Percentiles rank a stretch among this genome's conserved stretches.
These are phyloP conservation scores for Sarcomyxa edulis DNA, from an alignment of 768 basidiomycete genomes.

Conservation along the genomic window DNA sequence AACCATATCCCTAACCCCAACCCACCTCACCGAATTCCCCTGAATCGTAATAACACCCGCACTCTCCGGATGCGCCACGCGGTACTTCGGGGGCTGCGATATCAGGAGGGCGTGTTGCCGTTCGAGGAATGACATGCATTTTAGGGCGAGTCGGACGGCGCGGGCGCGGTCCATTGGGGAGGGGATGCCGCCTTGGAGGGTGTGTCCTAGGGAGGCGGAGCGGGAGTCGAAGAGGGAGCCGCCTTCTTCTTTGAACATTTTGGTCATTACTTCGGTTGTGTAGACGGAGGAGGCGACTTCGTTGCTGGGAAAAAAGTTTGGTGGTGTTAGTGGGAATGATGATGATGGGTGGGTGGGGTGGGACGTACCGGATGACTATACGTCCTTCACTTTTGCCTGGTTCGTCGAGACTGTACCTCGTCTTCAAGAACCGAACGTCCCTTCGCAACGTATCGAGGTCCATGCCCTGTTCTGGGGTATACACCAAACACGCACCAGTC, in stretches of 20 bases:
- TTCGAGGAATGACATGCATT: conserved; percentile 95
- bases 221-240: conserved; percentile 87
- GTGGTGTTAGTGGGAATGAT: not conserved
- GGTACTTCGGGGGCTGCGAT: conserved; percentile 43
- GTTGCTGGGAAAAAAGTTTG: conserved; percentile 44
- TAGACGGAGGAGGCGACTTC: conserved; percentile 87
- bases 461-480: conserved; percentile 91
- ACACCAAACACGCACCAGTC: conserved; percentile 91
- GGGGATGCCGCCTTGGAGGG: conserved; percentile 92
- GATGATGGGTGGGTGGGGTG: too few species aligned
- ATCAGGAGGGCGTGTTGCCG: conserved; percentile 58
- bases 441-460: conserved; percentile 71
- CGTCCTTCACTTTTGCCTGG: conserved; percentile 92
- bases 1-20: conserved; percentile 80
- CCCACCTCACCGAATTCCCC: conserved; percentile 74
- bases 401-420: conserved; percentile 78
- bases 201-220: conserved; percentile 94
- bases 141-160: conserved; percentile 82
- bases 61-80: conserved; percentile 54
- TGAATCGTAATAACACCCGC: conserved; percentile 93
- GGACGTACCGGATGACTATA: conserved; percentile 78
- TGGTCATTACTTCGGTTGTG: conserved; percentile 85
- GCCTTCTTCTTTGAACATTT: conserved; percentile 96
- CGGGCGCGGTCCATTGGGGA: conserved; percentile 92
- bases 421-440: conserved; percentile 87